phyloP scores from a whole-genome alignment of 768 basidiomycete species.

The Rhizopogon vesiculosus region DNA sequence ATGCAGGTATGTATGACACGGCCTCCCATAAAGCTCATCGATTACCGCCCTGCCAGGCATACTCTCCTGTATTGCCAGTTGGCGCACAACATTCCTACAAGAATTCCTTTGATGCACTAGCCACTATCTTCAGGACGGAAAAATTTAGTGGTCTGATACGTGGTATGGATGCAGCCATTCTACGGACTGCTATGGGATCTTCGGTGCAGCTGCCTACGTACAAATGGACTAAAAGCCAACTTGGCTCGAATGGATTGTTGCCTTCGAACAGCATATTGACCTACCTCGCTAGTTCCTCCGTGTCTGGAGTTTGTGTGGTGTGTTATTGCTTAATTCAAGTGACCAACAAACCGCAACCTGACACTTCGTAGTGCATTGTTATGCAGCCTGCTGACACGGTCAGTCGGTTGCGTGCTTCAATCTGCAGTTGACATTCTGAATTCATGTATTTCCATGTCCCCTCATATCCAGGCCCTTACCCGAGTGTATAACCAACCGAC shows the following conservation, averaged over 20 bases:
- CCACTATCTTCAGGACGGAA: conserved; percentile 76
- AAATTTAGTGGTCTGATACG: conserved; percentile 76
- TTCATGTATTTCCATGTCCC: neutral
- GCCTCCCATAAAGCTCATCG: neutral
- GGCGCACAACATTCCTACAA: conserved; percentile 94
- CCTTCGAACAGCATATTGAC: conserved; percentile 80
- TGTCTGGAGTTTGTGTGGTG: conserved; percentile 92
- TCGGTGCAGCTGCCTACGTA: conserved; percentile 96
- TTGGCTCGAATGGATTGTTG: conserved; percentile 64
- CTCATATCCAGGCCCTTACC: conserved; percentile 63
- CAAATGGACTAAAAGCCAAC: conserved; percentile 83
- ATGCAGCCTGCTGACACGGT: conserved; percentile 97
- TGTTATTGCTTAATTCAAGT: conserved; percentile 25
- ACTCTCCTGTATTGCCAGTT: conserved; percentile 90
- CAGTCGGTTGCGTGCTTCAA: conserved; percentile 20
- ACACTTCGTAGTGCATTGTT: conserved; percentile 56
- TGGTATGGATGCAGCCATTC: conserved; percentile 89
- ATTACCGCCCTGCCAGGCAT: conserved; percentile 53
- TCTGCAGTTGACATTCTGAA: conserved; percentile 1
- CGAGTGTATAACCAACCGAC: conserved; percentile 97
- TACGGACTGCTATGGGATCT: conserved; percentile 93
- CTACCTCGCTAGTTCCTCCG: conserved; percentile 80
- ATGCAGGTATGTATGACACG: conserved; percentile 68
- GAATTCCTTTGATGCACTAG: conserved; percentile 74
- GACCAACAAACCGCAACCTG: neutral